These are phyloP conservation scores for Phlebopus sp. DNA, from an alignment of 1,284 basidiomycete genomes.

Conservation along the genomic window DNA sequence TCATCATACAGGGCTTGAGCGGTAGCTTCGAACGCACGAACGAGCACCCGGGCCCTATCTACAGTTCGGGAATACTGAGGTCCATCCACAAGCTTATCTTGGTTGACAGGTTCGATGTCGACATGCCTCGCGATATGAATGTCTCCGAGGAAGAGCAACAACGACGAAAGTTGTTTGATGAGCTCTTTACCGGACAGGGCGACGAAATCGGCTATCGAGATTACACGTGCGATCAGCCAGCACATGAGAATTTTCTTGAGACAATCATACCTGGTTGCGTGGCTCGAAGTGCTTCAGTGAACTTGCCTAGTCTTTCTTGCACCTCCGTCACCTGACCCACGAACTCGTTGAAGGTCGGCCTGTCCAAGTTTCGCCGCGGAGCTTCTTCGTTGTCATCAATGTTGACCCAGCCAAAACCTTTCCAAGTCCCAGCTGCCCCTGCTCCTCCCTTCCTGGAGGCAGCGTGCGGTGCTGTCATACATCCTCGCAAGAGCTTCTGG, in stretches of 20 bases:
- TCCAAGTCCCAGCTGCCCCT: slow-evolving; percentile 32
- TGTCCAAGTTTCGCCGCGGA: slow-evolving; percentile 25
- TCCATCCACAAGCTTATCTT: slow-evolving; percentile 30
- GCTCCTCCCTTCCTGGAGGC: slow-evolving; percentile 22
- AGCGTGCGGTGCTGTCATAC: slow-evolving; percentile 22
- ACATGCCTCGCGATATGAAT: slow-evolving; percentile 52
- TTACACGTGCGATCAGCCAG: slow-evolving; percentile 6
- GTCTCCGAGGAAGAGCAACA: slow-evolving; percentile 45
- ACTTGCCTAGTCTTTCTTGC: slow-evolving; percentile 17
- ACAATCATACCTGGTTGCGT: slow-evolving; percentile 22
- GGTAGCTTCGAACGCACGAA: slow-evolving; percentile 47
- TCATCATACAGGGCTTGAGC: slow-evolving; percentile 55
- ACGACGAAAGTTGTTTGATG: slow-evolving; percentile 39
- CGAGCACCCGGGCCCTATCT: slow-evolving; percentile 43
- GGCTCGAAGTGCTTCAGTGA: slow-evolving; percentile 20
- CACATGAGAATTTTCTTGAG: background rate
- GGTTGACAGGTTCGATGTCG: slow-evolving; percentile 46
- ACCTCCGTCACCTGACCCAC: slow-evolving; percentile 13
- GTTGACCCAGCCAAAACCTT: slow-evolving; percentile 32
- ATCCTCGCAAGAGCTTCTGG: slow-evolving; percentile 24
- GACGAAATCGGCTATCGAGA: slow-evolving; percentile 19
- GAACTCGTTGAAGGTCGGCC: slow-evolving; percentile 25
- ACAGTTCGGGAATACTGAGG: slow-evolving; percentile 43
- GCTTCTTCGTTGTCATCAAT: slow-evolving; percentile 33
- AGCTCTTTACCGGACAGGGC: slow-evolving; percentile 28